Evolutionary conservation across 805 yeast genomes (phyloP), one percentile per base, ranked within the genome.

Genomic region (Cyberlindnera americana): DNA sequence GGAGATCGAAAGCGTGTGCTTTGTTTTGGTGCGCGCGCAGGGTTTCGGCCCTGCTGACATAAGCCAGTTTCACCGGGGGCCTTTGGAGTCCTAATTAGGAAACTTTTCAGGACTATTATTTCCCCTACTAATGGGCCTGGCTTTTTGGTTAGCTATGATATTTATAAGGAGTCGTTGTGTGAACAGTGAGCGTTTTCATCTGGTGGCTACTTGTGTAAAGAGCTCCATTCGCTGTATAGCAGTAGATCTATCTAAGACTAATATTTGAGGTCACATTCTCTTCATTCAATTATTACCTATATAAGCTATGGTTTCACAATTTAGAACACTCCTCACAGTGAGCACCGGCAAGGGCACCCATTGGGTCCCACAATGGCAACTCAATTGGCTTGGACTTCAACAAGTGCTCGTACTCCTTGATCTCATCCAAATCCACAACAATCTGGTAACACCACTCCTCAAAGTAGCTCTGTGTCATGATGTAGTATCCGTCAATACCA

Each of bases 351-450:
- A 82, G 60, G 2, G 89, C 84, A 37, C 89, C 90, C 81, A 81
- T 79, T 37, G 90, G 88, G 56, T 82, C 90, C 77, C 86, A 82
- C 10, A 84, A 77, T 35, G 86, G 87, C 26, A 82, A 66, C n/a
- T 72, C 72, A 41, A 76, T 69, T 29, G 81, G 77, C 27, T 68
- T 58, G 22, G 49, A 56, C 10, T 57, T 48, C 34, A 64, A 59
- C 35, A 75, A 55, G 24, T 70, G 64, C 19, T 37, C 37, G 26
- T 40, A 32, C 33, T 50, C 53, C 28, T 55, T 57, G 23, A 76
- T 65, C 53, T 75, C 81, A 39, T 59, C 66, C 56, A 67, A 56
- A 48, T 76, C 80, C 33, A 77, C 79, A 29, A 81, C 87, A 36
- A 80, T 74, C 67, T 82, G 89, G 63, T 74, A 81, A 34, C 83